phyloP scores from a whole-genome alignment of 2,329 filamentous ascomycete species.

The Chaetomium sp. region DNA sequence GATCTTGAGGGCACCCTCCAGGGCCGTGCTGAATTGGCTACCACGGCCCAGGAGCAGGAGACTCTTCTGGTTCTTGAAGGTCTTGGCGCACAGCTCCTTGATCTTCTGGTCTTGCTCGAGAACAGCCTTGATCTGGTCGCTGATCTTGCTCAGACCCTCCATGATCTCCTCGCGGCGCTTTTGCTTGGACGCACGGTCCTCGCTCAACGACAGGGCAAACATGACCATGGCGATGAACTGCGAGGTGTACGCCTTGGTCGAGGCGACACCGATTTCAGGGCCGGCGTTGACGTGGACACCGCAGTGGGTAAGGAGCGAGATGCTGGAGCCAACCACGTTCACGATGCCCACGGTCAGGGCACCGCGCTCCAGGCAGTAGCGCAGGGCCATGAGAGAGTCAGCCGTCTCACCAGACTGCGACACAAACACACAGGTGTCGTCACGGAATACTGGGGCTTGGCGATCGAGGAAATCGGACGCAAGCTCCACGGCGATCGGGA shows the following conservation, averaged over 20 bases:
- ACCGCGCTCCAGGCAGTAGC: constrained; percentile 96
- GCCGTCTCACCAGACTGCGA: constrained; percentile 98
- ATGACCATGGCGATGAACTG: constrained; percentile 99
- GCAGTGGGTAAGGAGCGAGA: constrained; percentile 97
- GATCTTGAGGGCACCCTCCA: constrained; percentile 97
- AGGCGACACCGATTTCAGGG: constrained; percentile 97
- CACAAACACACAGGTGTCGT: constrained; percentile 98
- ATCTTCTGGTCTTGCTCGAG: constrained; percentile 87
- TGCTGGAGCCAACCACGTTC: constrained; percentile 97
- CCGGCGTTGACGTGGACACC: constrained; percentile 99
- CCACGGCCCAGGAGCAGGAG: constrained; percentile 88
- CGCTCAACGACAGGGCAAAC: constrained; percentile 93
- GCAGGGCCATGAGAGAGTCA: constrained; percentile 91
- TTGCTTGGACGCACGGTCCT: constrained; percentile 93
- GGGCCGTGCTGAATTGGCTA: constrained; percentile 91
- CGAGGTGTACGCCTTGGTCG: constrained; percentile 98
- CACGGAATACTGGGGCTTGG: constrained; percentile 95
- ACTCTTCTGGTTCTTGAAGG: constrained; percentile 96
- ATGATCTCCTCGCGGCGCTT: constrained; percentile 93
- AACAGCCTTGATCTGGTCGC: constrained; percentile 85
- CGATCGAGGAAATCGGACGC: constrained; percentile 97
- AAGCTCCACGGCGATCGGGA: constrained; percentile 93
- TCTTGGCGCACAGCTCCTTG: constrained; percentile 87
- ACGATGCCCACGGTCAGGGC: constrained; percentile 96
- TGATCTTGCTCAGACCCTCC: constrained; percentile 81